Evolutionary conservation across 225 moss, liverwort and hornwort species (phyloP), one percentile per base, ranked within the genome.

Genomic region (Pleurozium schreberi): DNA sequence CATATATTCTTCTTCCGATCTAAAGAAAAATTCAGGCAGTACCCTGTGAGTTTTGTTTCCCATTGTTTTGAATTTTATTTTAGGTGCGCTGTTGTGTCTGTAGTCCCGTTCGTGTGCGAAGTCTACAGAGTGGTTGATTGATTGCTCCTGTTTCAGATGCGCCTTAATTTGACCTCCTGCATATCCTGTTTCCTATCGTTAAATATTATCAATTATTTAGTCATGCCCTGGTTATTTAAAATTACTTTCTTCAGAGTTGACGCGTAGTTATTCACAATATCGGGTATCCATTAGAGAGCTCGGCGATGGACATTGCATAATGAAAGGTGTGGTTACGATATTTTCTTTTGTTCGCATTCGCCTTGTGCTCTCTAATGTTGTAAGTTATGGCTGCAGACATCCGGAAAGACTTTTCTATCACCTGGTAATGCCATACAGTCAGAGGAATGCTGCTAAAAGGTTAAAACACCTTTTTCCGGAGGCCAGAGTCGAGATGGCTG

Each of bases 341-440:
- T 81, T 36, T 36, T 28, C 38, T 43, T 74, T 58, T 12, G 81
- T 81, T 38, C 38, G 34, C 62, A n/a, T 52, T 86, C 71, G 36
- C 42, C 43, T 88, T 86, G 31, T 19, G 33, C 62, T 89, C 73
- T 58, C 80, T 87, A 22, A 77, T 50, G 33, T 65, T 90, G 84
- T 59, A 71, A 31, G 43, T 45, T 84, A n/a, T 89, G 89, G 19
- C 49, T 96, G 93, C 95, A 98, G 97, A 88, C 95, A 95, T 94
- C 97, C 97, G 27, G 95, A 96, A 77, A 89, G 96, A 55, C 89
- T 98, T 68, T 91, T 81, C 81, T 98, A 96, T 88, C 94, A 98
- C 91, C 88, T 98, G 91, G 92, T 97, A 31, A 96, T 96, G 92
- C 96, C 96, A 20, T n/a, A 84, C 28, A 94, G 87, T 90, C 93